These are phyloP conservation scores for Cinnamomum micranthum DNA, from an alignment of 164 flowering plant species.

Conservation along the genomic window DNA sequence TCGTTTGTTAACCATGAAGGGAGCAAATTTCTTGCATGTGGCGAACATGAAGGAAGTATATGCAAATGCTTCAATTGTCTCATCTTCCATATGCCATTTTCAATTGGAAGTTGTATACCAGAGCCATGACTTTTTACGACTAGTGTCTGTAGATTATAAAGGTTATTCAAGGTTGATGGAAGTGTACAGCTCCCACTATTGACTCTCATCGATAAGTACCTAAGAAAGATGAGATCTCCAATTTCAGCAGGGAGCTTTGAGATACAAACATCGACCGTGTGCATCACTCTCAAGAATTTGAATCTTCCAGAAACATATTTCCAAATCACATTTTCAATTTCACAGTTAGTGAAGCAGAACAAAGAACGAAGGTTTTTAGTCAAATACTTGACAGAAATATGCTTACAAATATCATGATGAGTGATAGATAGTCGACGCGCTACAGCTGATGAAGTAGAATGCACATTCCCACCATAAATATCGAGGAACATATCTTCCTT, in stretches of 20 bases:
- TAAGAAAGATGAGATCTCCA: conserved; percentile 4
- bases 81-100: neutral
- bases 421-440: neutral
- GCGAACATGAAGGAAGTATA: no score
- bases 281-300: conserved; percentile 8
- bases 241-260: neutral
- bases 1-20: no score
- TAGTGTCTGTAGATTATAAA: conserved; percentile 1
- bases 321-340: neutral
- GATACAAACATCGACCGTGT: neutral
- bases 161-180: conserved; percentile 5
- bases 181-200: neutral
- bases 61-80: neutral
- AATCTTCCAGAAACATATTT: neutral
- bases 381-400: neutral
- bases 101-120: no score
- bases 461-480: neutral
- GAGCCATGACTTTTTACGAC: neutral
- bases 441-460: neutral
- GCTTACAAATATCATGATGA: neutral
- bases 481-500: neutral
- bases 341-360: neutral
- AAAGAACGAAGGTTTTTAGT: neutral
- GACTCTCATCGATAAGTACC: conserved; percentile 5
- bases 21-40: no score